These are phyloP conservation scores for Cytidiella melzeri DNA, from an alignment of 768 basidiomycete genomes.

Conservation along the genomic window DNA sequence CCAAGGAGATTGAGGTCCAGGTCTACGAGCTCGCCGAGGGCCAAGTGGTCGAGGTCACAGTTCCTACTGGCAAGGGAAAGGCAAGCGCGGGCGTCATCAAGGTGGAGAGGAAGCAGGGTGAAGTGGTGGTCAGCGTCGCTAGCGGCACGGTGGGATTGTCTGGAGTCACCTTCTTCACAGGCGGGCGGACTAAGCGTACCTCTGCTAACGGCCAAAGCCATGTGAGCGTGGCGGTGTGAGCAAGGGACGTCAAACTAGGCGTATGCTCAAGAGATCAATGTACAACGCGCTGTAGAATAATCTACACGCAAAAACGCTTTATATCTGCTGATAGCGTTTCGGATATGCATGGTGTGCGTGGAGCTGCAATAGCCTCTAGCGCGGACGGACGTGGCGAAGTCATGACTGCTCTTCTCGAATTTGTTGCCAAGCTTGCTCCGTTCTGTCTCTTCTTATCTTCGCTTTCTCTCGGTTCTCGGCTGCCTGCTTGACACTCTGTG, in stretches of 20 bases:
- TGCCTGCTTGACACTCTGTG: constrained; percentile 36
- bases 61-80: constrained; percentile 38
- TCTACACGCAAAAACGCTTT: no score
- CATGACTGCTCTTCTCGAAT: constrained; percentile 43
- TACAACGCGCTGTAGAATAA: no score
- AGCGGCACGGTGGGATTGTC: constrained; percentile 5
- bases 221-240: no score
- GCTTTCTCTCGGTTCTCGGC: constrained; percentile 53
- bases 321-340: no score
- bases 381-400: no score
- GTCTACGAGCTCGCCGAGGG: constrained; percentile 49
- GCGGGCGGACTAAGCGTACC: no score
- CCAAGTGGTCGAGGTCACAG: constrained; percentile 29
- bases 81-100: constrained; percentile 37
- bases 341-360: no score
- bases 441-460: constrained; percentile 48
- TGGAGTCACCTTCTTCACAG: constrained; percentile 2
- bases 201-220: no score
- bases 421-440: constrained; percentile 51
- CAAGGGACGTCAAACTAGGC: no score
- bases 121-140: constrained; percentile 26
- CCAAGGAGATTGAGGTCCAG: constrained; percentile 40
- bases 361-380: no score
- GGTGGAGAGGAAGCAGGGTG: constrained; percentile 27
- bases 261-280: no score